phyloP scores from a whole-genome alignment of 352 stramenopile genomes.

The Phytophthora crassamura region DNA sequence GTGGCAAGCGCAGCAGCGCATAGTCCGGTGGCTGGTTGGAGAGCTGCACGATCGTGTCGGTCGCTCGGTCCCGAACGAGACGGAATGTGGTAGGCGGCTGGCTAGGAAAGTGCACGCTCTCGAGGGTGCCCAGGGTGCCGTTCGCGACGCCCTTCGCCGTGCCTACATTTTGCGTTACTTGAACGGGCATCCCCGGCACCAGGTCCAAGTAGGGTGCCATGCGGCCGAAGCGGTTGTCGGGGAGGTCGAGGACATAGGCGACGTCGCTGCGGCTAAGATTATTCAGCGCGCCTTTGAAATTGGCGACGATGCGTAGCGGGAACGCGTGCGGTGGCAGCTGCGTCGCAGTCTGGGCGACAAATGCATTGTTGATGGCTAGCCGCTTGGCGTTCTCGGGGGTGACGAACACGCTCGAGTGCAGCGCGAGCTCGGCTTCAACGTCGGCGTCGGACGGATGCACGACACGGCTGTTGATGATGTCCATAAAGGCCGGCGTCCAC shows the following conservation, averaged over 20 bases:
- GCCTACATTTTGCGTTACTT: background rate
- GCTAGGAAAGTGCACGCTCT: too few relatives aligned
- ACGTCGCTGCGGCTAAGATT: background rate
- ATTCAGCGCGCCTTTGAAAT: background rate
- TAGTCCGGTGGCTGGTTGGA: background rate
- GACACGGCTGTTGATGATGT: constrained; percentile 9
- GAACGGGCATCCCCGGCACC: background rate
- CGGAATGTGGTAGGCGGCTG: too few relatives aligned
- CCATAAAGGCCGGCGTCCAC: too few relatives aligned
- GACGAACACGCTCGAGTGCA: background rate
- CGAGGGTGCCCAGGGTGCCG: background rate
- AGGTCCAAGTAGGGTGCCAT: constrained; percentile 3
- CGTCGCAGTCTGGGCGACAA: background rate
- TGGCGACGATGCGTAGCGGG: background rate
- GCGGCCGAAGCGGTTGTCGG: background rate
- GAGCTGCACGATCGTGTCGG: too few relatives aligned
- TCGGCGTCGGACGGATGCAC: background rate
- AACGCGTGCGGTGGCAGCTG: too few relatives aligned
- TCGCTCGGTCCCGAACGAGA: too few relatives aligned
- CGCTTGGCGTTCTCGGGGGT: constrained; percentile 3
- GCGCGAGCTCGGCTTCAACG: background rate
- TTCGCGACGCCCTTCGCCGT: background rate
- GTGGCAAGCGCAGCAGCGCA: too few relatives aligned
- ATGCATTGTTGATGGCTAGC: constrained; percentile 11
- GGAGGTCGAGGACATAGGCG: background rate